Percentiles rank a stretch among this genome's conserved stretches.
These are phyloP conservation scores for Hericium rajendrae DNA, from an alignment of 768 basidiomycete genomes.

Conservation along the genomic window DNA sequence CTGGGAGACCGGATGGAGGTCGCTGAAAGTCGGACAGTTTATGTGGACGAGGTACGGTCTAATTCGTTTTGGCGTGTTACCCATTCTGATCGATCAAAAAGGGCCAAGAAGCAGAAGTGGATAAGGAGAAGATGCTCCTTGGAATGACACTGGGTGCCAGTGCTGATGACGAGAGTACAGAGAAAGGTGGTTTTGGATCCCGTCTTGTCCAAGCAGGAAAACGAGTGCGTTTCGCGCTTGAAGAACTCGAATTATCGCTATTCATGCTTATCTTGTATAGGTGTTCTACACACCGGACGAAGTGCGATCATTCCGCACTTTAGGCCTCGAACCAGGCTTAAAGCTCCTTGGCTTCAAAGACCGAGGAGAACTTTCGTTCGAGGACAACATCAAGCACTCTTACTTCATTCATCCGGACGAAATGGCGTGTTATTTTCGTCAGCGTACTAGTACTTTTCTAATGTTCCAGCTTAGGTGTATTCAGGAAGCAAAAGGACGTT, in stretches of 20 bases:
- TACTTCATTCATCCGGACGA: slow-evolving; percentile 91
- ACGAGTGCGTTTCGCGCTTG: slow-evolving; percentile 32
- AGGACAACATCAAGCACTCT: slow-evolving; percentile 90
- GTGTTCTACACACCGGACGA: slow-evolving; percentile 84
- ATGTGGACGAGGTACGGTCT: slow-evolving; percentile 60
- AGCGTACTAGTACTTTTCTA: not conserved
- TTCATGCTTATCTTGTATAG: slow-evolving; percentile 26
- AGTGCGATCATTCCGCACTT: slow-evolving; percentile 68
- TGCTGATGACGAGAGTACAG: slow-evolving; percentile 25
- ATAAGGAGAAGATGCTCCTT: slow-evolving; percentile 26
- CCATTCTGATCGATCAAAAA: slow-evolving; percentile 4
- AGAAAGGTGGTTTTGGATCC: slow-evolving; percentile 24
- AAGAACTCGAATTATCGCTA: not conserved
- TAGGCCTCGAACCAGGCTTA: slow-evolving; percentile 75
- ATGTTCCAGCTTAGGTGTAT: slow-evolving; percentile 40
- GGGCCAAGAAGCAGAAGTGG: slow-evolving; percentile 28
- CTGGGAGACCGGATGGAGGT: slow-evolving; percentile 71
- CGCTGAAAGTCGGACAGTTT: slow-evolving; percentile 57
- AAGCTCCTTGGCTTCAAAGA: slow-evolving; percentile 91
- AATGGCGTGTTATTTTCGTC: slow-evolving; percentile 36
- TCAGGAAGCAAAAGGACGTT: slow-evolving; percentile 92
- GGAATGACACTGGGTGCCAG: slow-evolving; percentile 33
- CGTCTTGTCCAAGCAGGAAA: slow-evolving; percentile 37
- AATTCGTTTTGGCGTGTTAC: not conserved
- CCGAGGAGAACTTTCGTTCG: slow-evolving; percentile 55